A percentile compares a stretch with the other conserved stretches of the same genome.
These are phyloP conservation scores for Ramalina intermedia DNA, from an alignment of 495 filamentous ascomycete genomes.

Conservation along the genomic window DNA sequence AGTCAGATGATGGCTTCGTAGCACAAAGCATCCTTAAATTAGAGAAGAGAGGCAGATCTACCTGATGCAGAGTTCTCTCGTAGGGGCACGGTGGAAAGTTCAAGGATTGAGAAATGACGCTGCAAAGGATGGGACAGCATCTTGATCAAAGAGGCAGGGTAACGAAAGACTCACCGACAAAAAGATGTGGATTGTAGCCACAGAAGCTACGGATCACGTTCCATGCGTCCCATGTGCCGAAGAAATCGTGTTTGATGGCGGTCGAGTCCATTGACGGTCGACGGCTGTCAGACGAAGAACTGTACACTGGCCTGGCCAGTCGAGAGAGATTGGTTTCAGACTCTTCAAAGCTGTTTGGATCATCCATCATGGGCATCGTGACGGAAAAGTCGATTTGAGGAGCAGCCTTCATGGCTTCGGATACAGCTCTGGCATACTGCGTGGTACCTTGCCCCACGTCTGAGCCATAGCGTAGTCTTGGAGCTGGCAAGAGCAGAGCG, in stretches of 20 bases:
- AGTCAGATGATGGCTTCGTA: no score
- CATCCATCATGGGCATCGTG: slow-evolving; percentile 62
- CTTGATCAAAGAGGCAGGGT: not conserved
- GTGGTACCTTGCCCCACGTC: slow-evolving; percentile 33
- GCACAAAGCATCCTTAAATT: no score
- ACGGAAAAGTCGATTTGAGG: slow-evolving; percentile 68
- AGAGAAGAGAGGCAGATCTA: no score
- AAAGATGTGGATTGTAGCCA: slow-evolving; percentile 69
- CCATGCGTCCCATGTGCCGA: slow-evolving; percentile 86
- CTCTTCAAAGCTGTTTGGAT: slow-evolving; percentile 23
- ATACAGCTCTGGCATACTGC: slow-evolving; percentile 75
- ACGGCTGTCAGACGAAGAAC: slow-evolving; percentile 13
- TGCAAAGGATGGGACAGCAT: not conserved
- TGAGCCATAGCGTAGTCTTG: slow-evolving; percentile 36
- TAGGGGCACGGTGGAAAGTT: not conserved
- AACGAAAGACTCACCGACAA: slow-evolving; percentile 57
- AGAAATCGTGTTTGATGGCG: slow-evolving; percentile 40
- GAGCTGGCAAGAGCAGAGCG: slow-evolving; percentile 70
- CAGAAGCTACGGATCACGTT: slow-evolving; percentile 72
- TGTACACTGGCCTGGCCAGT: slow-evolving; percentile 40
- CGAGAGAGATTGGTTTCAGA: slow-evolving; percentile 41
- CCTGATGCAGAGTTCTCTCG: not conserved
- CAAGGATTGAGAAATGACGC: not conserved
- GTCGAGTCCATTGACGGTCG: not conserved
- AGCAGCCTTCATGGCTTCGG: slow-evolving; percentile 58